Conservation (phyloP, 2,329 filamentous ascomycete species). For the Chaetomiaceae sp. region DNA sequence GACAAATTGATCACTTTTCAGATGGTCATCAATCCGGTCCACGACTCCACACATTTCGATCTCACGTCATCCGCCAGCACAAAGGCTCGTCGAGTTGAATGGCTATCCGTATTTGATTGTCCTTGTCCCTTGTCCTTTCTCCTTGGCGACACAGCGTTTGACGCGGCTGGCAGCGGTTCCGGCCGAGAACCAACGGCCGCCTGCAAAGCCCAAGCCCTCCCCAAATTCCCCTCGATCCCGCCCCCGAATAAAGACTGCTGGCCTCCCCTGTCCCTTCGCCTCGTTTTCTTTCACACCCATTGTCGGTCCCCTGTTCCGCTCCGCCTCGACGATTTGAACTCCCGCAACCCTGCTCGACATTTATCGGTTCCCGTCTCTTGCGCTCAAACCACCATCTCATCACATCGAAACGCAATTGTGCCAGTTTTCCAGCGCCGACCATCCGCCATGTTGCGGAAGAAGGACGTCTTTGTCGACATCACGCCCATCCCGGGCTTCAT, state of each 20-base stretch:
- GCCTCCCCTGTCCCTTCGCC: neutral
- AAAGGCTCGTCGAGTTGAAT: constrained; percentile 9
- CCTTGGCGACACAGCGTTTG: constrained; percentile 11
- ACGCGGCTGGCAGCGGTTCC: constrained; percentile 1
- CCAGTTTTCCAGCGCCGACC: neutral
- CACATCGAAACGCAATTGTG: neutral
- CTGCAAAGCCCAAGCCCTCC: neutral
- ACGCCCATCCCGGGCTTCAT: constrained; percentile 67
- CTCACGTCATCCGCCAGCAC: constrained; percentile 22
- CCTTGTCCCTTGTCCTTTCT: neutral
- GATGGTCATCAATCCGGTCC: neutral
- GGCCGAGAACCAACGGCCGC: constrained; percentile 7
- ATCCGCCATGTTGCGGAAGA: constrained; percentile 52
- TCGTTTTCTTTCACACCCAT: constrained; percentile 6
- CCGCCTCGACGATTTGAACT: neutral
- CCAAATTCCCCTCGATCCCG: constrained; percentile 2
- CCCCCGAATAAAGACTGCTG: constrained; percentile 6
- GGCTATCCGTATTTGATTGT: neutral
- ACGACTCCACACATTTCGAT: too few relatives aligned
- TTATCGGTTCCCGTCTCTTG: too few relatives aligned
- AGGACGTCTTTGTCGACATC: constrained; percentile 62
- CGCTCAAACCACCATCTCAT: neutral
- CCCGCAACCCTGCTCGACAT: neutral
- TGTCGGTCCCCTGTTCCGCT: neutral
- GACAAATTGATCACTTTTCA: too few relatives aligned